A percentile compares a stretch with the other conserved stretches of the same genome.
Conservation (phyloP, 2,329 filamentous ascomycete species). For the Pezicula carpinea region DNA sequence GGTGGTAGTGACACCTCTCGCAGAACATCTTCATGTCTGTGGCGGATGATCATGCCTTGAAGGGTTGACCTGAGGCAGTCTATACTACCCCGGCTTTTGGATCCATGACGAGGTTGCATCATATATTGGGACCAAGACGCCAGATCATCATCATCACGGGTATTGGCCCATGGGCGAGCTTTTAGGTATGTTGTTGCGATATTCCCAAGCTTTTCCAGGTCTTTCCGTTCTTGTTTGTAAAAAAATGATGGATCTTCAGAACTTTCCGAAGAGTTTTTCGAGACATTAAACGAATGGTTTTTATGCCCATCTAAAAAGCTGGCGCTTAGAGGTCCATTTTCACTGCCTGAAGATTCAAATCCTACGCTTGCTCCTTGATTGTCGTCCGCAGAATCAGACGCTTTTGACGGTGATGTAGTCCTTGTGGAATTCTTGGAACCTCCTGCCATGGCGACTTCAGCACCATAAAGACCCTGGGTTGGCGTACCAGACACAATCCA, state of each 20-base stretch:
- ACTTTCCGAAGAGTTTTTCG: conserved; percentile 15
- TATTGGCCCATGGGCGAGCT: conserved; percentile 74
- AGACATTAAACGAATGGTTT: too few species aligned
- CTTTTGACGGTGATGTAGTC: background rate
- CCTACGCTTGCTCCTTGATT: background rate
- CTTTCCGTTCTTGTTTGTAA: conserved; percentile 50
- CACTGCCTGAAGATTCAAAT: too few species aligned
- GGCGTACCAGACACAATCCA: conserved; percentile 94
- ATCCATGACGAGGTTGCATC: conserved; percentile 49
- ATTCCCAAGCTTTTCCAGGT: conserved; percentile 61
- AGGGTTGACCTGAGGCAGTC: conserved; percentile 64
- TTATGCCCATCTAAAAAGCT: too few species aligned
- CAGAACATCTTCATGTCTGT: conserved; percentile 66
- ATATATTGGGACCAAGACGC: conserved; percentile 74
- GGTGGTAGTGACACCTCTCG: conserved; percentile 61
- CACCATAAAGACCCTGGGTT: conserved; percentile 74
- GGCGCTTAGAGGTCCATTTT: too few species aligned
- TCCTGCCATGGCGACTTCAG: conserved; percentile 40
- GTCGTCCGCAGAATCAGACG: background rate
- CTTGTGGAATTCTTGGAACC: background rate
- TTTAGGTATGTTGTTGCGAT: conserved; percentile 69
- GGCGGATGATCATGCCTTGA: conserved; percentile 78
- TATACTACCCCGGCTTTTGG: conserved; percentile 49
- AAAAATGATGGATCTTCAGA: conserved; percentile 33
- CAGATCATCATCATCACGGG: conserved; percentile 44